These are phyloP conservation scores for Diatrype stigma DNA, from an alignment of 2,329 filamentous ascomycete genomes.

Conservation along the genomic window DNA sequence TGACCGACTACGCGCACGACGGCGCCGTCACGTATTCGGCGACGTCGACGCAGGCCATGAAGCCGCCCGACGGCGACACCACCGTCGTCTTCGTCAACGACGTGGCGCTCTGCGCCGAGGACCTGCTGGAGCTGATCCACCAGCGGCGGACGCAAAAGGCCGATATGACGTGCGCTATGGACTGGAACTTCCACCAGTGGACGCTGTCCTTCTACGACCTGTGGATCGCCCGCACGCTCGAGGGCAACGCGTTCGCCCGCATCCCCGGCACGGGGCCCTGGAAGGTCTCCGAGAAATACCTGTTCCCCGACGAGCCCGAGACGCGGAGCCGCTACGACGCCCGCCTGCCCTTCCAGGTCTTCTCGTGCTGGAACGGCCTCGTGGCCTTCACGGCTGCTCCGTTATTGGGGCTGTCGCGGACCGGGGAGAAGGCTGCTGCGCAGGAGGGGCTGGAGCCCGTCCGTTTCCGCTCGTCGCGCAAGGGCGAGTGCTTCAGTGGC, in stretches of 20 bases:
- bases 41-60: neutral
- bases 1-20: slow-evolving; percentile 24
- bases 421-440: neutral
- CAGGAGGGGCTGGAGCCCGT: slow-evolving; percentile 28
- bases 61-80: slow-evolving; percentile 26
- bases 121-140: slow-evolving; percentile 52
- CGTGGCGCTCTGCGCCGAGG: slow-evolving; percentile 48
- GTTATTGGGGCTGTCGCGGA: slow-evolving; percentile 29
- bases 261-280: slow-evolving; percentile 47
- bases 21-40: slow-evolving; percentile 11
- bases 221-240: slow-evolving; percentile 35
- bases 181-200: slow-evolving; percentile 45
- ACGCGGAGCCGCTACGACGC: slow-evolving; percentile 29
- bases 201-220: slow-evolving; percentile 52
- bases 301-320: slow-evolving; percentile 48
- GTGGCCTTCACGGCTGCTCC: slow-evolving; percentile 44
- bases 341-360: slow-evolving; percentile 53
- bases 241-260: slow-evolving; percentile 52
- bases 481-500: slow-evolving; percentile 48
- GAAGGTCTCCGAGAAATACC: slow-evolving; percentile 39
- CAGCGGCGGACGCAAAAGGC: slow-evolving; percentile 43
- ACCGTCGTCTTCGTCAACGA: slow-evolving; percentile 52
- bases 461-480: slow-evolving; percentile 37
- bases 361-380: slow-evolving; percentile 58
- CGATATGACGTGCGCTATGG: slow-evolving; percentile 56